A percentile compares a stretch with the other conserved stretches of the same genome.
These are phyloP conservation scores for Globisporangium splendens DNA, from an alignment of 352 stramenopile species.

Conservation along the genomic window DNA sequence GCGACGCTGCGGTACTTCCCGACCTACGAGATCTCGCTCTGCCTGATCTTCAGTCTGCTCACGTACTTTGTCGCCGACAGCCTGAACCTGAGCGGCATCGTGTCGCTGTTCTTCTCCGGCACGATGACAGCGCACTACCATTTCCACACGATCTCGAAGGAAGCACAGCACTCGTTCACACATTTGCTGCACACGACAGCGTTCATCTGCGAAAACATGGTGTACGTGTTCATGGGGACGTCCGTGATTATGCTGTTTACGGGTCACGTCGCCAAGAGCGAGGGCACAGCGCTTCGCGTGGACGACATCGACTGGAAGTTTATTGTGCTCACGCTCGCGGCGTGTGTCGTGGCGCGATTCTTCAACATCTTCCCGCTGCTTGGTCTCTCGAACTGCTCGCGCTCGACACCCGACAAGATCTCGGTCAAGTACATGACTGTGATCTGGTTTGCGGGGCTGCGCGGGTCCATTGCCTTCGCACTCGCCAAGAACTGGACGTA, in stretches of 20 bases:
- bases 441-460: slow-evolving; percentile 92
- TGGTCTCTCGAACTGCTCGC: slow-evolving; percentile 67
- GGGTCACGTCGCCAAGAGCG: slow-evolving; percentile 55
- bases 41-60: slow-evolving; percentile 82
- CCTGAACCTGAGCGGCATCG: slow-evolving; percentile 88
- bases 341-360: slow-evolving; percentile 67
- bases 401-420: slow-evolving; percentile 52
- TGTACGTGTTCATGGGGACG: slow-evolving; percentile 87
- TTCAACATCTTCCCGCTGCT: slow-evolving; percentile 79
- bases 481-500: slow-evolving; percentile 86
- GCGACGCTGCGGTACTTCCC: slow-evolving; percentile 73
- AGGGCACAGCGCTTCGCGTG: slow-evolving; percentile 52
- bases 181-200: slow-evolving; percentile 79
- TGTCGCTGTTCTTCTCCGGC: slow-evolving; percentile 92
- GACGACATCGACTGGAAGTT: slow-evolving; percentile 83
- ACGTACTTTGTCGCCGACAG: slow-evolving; percentile 83
- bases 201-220: slow-evolving; percentile 81
- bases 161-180: slow-evolving; percentile 80
- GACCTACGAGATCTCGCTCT: slow-evolving; percentile 85
- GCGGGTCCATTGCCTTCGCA: slow-evolving; percentile 92
- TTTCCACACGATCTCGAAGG: slow-evolving; percentile 81
- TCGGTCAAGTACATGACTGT: slow-evolving; percentile 71
- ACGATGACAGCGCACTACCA: slow-evolving; percentile 88
- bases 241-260: slow-evolving; percentile 84
- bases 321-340: slow-evolving; percentile 69